Base-by-base conservation (phyloP, 1,139 yeast genomes). In the Yamadazyma songkhlaensis region DNA sequence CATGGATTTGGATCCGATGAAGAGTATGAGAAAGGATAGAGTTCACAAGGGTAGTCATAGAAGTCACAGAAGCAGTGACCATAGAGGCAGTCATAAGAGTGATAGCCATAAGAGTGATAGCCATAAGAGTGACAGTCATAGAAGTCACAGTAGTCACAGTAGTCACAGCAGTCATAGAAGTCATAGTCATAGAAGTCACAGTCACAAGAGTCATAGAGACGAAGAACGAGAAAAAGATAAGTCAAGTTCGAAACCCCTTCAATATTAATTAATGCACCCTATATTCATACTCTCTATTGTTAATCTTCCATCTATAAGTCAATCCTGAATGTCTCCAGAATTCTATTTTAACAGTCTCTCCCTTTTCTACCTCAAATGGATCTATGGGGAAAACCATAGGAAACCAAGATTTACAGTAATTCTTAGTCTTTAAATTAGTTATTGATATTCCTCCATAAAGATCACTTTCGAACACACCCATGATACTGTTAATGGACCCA, bases 271-370 rank as follows among this genome's bases (percentile, higher is more conserved):
- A 26, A 14, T 31, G 3, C n/a, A 28, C 32, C 8, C 13, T 29
- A 23, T 34, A 28, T 11, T 29, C 29, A 14, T 34, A 29, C 4
- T 12, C 27, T 12, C 14, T 24, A 0, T 54, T 60, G 10, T 47
- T 42, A 26, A 74, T 62, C 1, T 74, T 62, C 94, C 95, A 87
- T 48, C 79, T 84, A 51, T 86, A 87, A 89, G 90, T 84, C 1
- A 82, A 81, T 29, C 60, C 60, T 25, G 59, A 61, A 6, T 29
- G 20, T 21, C 50, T 38, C 20, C 48, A 44, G 22, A 48, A 40
- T 17, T 24, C 30, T 1, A 46, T 29, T 1, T 20, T 20, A 4
- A 48, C n/a, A 1, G 3, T n/a, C 8, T 81, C 84, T 1, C 77
- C 57, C 21, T 41, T 40, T 2, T 37, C 56, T 1, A 79, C 59